phyloP scores from a whole-genome alignment of 345 rosid genomes.

The Eutrema yunnanense region DNA sequence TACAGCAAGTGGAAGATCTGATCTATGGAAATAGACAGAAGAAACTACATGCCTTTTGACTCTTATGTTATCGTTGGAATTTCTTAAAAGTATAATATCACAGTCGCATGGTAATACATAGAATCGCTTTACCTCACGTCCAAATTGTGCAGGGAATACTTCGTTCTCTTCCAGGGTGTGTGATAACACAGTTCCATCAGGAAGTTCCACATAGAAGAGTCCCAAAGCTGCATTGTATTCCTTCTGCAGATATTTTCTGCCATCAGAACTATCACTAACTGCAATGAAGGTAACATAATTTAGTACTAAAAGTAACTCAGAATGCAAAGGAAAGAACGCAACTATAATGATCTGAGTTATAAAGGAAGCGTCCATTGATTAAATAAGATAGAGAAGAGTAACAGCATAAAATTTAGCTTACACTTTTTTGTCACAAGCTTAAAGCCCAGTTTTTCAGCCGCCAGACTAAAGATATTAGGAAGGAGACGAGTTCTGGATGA shows the following conservation, averaged over 20 bases:
- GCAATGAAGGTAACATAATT: conserved; percentile 15
- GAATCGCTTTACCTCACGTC: conserved; percentile 63
- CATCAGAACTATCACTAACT: conserved; percentile 46
- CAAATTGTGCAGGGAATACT: conserved; percentile 82
- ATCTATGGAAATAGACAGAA: not conserved
- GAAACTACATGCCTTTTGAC: not conserved
- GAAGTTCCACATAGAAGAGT: conserved; percentile 78
- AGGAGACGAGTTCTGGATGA: conserved; percentile 59
- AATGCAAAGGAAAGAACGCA: not conserved
- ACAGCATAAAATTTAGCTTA: conserved; percentile 33
- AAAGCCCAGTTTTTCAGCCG: conserved; percentile 86
- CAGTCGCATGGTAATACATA: not conserved
- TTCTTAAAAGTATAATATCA: not conserved
- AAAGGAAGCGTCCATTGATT: not conserved
- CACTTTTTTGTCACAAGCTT: conserved; percentile 53
- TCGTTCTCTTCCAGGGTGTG: conserved; percentile 69
- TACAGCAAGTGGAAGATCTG: not conserved
- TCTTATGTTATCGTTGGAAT: not conserved
- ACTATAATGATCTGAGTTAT: not conserved
- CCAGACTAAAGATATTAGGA: conserved; percentile 61
- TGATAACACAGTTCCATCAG: conserved; percentile 56
- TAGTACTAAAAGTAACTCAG: not conserved
- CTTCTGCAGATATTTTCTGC: conserved; percentile 62
- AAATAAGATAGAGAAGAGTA: not conserved
- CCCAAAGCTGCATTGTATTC: conserved; percentile 50